A percentile compares a stretch with the other conserved stretches of the same genome.
Conservation (phyloP, 2,329 filamentous ascomycete species). For the Beauveria pseudobassiana region DNA sequence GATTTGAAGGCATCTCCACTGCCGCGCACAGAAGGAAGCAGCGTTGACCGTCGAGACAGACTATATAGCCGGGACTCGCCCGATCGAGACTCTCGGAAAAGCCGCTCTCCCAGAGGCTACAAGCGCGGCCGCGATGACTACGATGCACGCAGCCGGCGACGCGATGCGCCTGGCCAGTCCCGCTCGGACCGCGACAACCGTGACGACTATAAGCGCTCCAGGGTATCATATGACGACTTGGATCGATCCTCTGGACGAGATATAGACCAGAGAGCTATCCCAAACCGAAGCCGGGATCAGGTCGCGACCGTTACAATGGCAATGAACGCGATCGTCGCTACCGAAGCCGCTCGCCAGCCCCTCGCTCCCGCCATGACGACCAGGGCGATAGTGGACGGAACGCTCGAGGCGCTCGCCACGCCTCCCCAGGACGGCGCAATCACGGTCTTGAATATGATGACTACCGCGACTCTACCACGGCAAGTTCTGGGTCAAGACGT, state of each 20-base stretch:
- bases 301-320: slow-evolving; percentile 18
- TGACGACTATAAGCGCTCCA: slow-evolving; percentile 39
- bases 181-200: slow-evolving; percentile 56
- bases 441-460: slow-evolving; percentile 34
- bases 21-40: slow-evolving; percentile 65
- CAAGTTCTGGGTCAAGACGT: slow-evolving; percentile 55
- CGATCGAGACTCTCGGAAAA: slow-evolving; percentile 45
- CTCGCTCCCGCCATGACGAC: slow-evolving; percentile 30
- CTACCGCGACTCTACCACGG: slow-evolving; percentile 36
- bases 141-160: slow-evolving; percentile 37
- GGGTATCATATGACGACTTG: slow-evolving; percentile 48
- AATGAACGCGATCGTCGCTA: slow-evolving; percentile 43
- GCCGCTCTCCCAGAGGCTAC: slow-evolving; percentile 55
- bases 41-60: slow-evolving; percentile 92
- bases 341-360: slow-evolving; percentile 43
- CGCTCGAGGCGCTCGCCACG: not conserved
- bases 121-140: slow-evolving; percentile 60
- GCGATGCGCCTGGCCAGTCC: slow-evolving; percentile 50
- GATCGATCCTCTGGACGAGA: slow-evolving; percentile 38
- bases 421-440: not conserved
- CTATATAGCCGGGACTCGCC: slow-evolving; percentile 54
- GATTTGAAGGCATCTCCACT: slow-evolving; percentile 81
- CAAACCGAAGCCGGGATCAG: slow-evolving; percentile 36
- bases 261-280: slow-evolving; percentile 32
- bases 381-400: slow-evolving; percentile 11